Evolutionary conservation across 2,329 filamentous ascomycete genomes (phyloP).

Genomic region (Diaporthe citrichinensis): DNA sequence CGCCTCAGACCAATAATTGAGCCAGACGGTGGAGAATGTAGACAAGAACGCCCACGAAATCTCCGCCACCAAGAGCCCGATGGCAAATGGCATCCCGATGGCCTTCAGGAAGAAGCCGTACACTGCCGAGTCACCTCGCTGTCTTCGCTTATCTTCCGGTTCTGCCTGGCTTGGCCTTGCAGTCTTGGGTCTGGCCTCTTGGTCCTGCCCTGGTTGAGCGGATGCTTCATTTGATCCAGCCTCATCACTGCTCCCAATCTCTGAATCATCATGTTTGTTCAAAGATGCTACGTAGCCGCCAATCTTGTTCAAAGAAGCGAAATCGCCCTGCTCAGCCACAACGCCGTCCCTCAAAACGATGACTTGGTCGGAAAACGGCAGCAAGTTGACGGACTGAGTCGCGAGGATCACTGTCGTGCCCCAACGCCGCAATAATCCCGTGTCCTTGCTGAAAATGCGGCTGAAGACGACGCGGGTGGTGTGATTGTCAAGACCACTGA

Average conservation of each 20-base stretch:
- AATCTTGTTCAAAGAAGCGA: not conserved
- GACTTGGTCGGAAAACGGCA: slow-evolving; percentile 12
- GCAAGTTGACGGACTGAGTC: slow-evolving; percentile 19
- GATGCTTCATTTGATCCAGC: not conserved
- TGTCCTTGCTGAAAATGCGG: slow-evolving; percentile 53
- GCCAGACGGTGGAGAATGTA: slow-evolving; percentile 54
- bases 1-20: slow-evolving; percentile 63
- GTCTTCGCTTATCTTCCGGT: slow-evolving; percentile 28
- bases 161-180: not conserved
- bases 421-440: slow-evolving; percentile 57
- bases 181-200: not conserved
- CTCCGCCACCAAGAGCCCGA: slow-evolving; percentile 1
- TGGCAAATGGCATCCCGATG: not conserved
- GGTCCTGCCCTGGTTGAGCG: not conserved
- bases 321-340: slow-evolving; percentile 13
- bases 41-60: slow-evolving; percentile 16
- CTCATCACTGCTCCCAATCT: not conserved
- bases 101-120: slow-evolving; percentile 18
- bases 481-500: slow-evolving; percentile 60
- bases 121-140: slow-evolving; percentile 11
- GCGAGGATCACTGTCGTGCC: slow-evolving; percentile 54
- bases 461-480: slow-evolving; percentile 60
- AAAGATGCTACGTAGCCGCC: not conserved
- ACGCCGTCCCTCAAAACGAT: slow-evolving; percentile 22
- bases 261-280: not conserved